phyloP scores from a whole-genome alignment of 2,329 filamentous ascomycete genomes.

The Magnaporthiopsis incrustans region DNA sequence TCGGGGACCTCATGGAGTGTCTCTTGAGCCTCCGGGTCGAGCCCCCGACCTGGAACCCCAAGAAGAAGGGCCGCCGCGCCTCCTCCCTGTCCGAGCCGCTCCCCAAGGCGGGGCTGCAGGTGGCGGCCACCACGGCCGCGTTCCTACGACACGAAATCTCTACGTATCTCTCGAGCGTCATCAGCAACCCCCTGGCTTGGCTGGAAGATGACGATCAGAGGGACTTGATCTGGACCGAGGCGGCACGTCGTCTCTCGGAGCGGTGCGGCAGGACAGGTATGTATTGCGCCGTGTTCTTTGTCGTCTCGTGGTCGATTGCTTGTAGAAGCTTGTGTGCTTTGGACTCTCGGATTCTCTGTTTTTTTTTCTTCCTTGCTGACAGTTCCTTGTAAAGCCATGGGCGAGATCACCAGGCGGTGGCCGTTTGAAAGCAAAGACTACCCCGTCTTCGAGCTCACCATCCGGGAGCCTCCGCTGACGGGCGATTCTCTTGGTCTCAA shows the following conservation, averaged over 20 bases:
- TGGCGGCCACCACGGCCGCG: background rate
- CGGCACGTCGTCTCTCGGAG: constrained; percentile 73
- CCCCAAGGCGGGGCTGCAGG: background rate
- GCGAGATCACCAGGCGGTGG: constrained; percentile 48
- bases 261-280: constrained; percentile 69
- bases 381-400: constrained; percentile 34
- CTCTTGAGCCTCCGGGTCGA: constrained; percentile 60
- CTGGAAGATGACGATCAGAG: constrained; percentile 56
- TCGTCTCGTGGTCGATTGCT: background rate
- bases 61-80: constrained; percentile 13
- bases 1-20: constrained; percentile 52
- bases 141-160: constrained; percentile 41
- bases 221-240: constrained; percentile 68
- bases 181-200: constrained; percentile 61
- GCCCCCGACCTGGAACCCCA: constrained; percentile 59
- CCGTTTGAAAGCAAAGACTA: constrained; percentile 32
- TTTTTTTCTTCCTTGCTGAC: background rate
- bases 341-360: no score
- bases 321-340: no score
- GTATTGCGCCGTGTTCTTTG: constrained; percentile 11
- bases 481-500: constrained; percentile 86
- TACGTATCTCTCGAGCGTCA: constrained; percentile 60
- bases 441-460: constrained; percentile 52
- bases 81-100: background rate
- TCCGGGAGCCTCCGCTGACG: constrained; percentile 81